Conservation (phyloP, 2,329 filamentous ascomycete genomes). For the Biscogniauxia sp. region DNA sequence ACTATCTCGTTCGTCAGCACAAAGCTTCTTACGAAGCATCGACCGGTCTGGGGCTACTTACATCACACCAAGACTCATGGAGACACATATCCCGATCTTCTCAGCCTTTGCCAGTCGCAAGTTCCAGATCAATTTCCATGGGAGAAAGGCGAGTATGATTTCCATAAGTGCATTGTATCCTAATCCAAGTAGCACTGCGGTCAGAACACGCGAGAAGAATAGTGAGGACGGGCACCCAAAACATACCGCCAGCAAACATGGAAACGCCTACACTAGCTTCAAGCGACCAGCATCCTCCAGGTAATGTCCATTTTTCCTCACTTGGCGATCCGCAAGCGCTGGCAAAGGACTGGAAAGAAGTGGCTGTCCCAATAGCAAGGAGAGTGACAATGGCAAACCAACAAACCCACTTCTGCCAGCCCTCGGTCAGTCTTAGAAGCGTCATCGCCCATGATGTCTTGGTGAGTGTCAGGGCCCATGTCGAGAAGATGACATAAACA, state of each 20-base stretch:
- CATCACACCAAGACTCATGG: conserved; percentile 1
- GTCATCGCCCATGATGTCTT: not conserved
- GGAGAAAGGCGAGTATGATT: not conserved
- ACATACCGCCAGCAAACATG: not conserved
- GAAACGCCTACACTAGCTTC: not conserved
- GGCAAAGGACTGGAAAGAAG: not conserved
- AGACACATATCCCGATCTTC: not conserved
- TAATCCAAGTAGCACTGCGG: not conserved
- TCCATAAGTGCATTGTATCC: not conserved
- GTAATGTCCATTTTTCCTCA: not conserved
- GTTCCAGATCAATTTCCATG: not conserved
- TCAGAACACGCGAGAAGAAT: not conserved
- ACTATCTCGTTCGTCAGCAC: not conserved
- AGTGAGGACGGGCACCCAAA: not conserved
- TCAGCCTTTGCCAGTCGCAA: not conserved
- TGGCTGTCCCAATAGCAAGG: not conserved
- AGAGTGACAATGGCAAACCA: conserved; percentile 2
- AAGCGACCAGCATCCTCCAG: not conserved
- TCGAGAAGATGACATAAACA: not conserved
- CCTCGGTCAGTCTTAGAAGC: not conserved
- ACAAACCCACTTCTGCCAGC: not conserved
- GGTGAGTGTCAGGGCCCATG: not conserved
- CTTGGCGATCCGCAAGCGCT: not conserved
- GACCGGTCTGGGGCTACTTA: not conserved
- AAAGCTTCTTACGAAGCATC: not conserved